Evolutionary conservation across 2,329 filamentous ascomycete species (phyloP), one percentile per base, ranked within the genome.

Genomic region (Parastagonospora avenae): DNA sequence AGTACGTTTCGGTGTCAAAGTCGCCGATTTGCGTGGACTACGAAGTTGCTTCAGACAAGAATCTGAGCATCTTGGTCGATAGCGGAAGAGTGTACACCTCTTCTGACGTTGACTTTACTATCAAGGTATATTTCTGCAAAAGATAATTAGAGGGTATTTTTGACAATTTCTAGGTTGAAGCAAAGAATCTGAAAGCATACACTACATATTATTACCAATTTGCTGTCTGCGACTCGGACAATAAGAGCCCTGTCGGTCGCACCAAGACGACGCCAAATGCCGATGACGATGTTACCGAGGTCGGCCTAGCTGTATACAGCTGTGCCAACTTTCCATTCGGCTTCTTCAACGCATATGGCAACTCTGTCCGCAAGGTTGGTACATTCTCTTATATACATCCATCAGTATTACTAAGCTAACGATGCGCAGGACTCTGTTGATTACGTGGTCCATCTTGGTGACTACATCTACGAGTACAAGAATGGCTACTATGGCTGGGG

Each of bases 71-170:
- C 15, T 74, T 83, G 7, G 82, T 83, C 2, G 77, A 81, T 43
- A 76, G 75, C 1, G 88, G 88, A 4, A 81, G 74, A 31, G 86
- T 81, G 1, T 90, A 85, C 64, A 91, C 89, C 0, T 88, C 82
- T 31, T 88, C 83, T 1, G 88, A 91, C 66, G 83, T 91, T 41
- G 89, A 92, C 66, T 92, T 86, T 66, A 91, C 88, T 0, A 77
- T 90, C 51, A 90, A 90, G 79, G 84, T 85, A 66, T 28, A 36
- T 12, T n/a, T 29, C 2, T 1, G 8, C 0, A 1, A 11, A 12
- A 39, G 11, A 11, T 27, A 24, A 57, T 32, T 35, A 19, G 4
- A 8, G 33, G n/a, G 24, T 15, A 4, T 14, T 57, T 50, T 56
- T 14, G 69, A 46, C 50, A 14, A 3, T 11, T 14, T 6, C 28